Evolutionary conservation across 208 protist genomes (phyloP).

Genomic region (Leishmania tropica): DNA sequence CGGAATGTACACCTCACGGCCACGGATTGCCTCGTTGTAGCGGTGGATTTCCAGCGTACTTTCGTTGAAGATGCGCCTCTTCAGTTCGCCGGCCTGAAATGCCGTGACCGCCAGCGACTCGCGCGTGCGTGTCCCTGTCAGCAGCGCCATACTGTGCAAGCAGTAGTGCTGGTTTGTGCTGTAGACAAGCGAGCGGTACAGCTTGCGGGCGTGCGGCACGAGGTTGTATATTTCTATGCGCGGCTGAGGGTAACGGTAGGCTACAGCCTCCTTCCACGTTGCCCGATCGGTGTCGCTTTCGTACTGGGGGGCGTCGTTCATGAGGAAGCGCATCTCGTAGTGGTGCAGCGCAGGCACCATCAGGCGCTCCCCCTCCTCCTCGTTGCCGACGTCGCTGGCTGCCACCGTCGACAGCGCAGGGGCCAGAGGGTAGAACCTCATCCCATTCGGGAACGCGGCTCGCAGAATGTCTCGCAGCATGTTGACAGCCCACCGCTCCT

Average conservation of each 20-base stretch:
- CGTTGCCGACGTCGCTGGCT: not conserved
- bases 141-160: slow-evolving; percentile 65
- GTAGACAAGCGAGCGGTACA: slow-evolving; percentile 81
- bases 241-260: slow-evolving; percentile 52
- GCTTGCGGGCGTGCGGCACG: slow-evolving; percentile 67
- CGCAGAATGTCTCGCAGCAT: slow-evolving; percentile 48
- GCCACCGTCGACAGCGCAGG: slow-evolving; percentile 15
- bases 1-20: slow-evolving; percentile 75
- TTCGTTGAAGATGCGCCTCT: slow-evolving; percentile 51
- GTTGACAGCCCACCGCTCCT: slow-evolving; percentile 79
- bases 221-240: slow-evolving; percentile 79
- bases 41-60: slow-evolving; percentile 75
- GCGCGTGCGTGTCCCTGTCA: slow-evolving; percentile 30
- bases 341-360: slow-evolving; percentile 27
- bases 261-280: slow-evolving; percentile 89
- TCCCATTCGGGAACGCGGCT: slow-evolving; percentile 37
- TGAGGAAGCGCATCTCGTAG: slow-evolving; percentile 60
- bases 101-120: slow-evolving; percentile 40
- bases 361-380: slow-evolving; percentile 1
- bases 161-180: slow-evolving; percentile 72
- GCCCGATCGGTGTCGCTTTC: slow-evolving; percentile 49
- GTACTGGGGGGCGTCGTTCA: slow-evolving; percentile 70
- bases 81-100: slow-evolving; percentile 75
- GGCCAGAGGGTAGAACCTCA: slow-evolving; percentile 61
- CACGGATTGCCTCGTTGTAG: slow-evolving; percentile 50